Evolutionary conservation across 1,139 yeast genomes (phyloP), one percentile per base, ranked within the genome.

Genomic region (Debaryomyces sp.): DNA sequence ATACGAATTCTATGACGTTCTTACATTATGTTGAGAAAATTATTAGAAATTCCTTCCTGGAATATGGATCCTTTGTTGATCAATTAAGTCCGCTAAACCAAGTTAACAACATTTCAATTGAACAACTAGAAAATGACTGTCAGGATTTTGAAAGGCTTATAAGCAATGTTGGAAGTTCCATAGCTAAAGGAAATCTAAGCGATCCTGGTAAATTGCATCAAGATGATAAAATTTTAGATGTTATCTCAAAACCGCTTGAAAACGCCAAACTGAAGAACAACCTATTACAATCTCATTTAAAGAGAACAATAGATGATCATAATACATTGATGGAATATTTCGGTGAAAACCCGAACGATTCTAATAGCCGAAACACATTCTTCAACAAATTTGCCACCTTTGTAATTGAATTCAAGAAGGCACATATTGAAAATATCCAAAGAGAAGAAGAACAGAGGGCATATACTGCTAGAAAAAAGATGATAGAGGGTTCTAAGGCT

Each of bases 21-120:
- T 68, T 94, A 60, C 97, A 94, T 61, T 91, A 90, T 60, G 84
- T 94, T 49, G 99, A 94, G 63, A 84, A 82, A 59, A 80, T 88
- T 32, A 80, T 94, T 21, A 74, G 98, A 47, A 80, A 79, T 32
- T 80, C 87, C 26, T 92, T 89, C 61, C 92, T 97, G 0, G 91
- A 89, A 47, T 75, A 82, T 53, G 87, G 89, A 42, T 77, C 78
- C 2, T 92, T 94, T 67, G 82, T 87, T 10, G 89, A 87, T 56
- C 97, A 94, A 47, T 72, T 94, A 55, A 71, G 73, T 43, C 78
- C 80, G n/a, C 79, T 90, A 17, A 74, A 77, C 43, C 78, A 78
- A 23, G 79, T 87, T 2, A 81, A 91, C 15, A 89, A 87, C 51
- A 68, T 89, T 9, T 83, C 91, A 0, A 71, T 92, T 44, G 97